Evolutionary conservation across 2,329 filamentous ascomycete genomes (phyloP), one percentile per base, ranked within the genome.

Genomic region (Boeremia lycopersici): DNA sequence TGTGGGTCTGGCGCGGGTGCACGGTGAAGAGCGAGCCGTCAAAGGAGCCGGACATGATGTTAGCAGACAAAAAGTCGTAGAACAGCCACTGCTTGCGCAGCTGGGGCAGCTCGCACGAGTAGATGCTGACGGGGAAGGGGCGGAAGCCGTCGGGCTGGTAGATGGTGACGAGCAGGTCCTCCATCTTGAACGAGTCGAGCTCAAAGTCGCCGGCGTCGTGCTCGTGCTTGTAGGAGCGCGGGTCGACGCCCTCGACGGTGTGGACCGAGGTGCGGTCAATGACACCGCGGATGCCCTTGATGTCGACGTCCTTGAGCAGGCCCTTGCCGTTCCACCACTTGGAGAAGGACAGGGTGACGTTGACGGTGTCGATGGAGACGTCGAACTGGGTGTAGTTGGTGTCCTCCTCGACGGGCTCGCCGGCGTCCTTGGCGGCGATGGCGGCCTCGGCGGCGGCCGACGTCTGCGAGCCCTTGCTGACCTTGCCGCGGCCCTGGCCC

Each of bases 271-370:
- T 96, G 55, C 95, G 86, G 75, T 99, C 95, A 39, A 99, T 83
- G 5, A 98, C 91, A 19, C 95, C 95, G 56, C 95, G 86, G 28
- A 99, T 90, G 4, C 95, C 95, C 70, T 92, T 95, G 47, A 99
- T 88, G 70, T 97, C 92, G 36, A 99, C 95, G 71, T 98, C 91
- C 65, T 90, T 88, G 8, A 99, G 79, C 6, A 96, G 82, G 0
- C 95, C 95, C 74, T 93, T 97, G 19, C 95, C 93, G 65, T 96
- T 98, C 86, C 96, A 96, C 95, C 95, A 99, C 72, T 97, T 98
- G n/a, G 92, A 83, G 65, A 99, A 98, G 0, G 95, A 99, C 25
- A 99, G 76, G 0, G 93, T 98, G 36, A 99, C 93, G 69, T 99
- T 96, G 58, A 99, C 91, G 0, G 91, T 96, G 59, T 95, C 91